Evolutionary conservation across 2,329 filamentous ascomycete genomes (phyloP), one percentile per base, ranked within the genome.

Genomic region (Apiospora pterosperma): DNA sequence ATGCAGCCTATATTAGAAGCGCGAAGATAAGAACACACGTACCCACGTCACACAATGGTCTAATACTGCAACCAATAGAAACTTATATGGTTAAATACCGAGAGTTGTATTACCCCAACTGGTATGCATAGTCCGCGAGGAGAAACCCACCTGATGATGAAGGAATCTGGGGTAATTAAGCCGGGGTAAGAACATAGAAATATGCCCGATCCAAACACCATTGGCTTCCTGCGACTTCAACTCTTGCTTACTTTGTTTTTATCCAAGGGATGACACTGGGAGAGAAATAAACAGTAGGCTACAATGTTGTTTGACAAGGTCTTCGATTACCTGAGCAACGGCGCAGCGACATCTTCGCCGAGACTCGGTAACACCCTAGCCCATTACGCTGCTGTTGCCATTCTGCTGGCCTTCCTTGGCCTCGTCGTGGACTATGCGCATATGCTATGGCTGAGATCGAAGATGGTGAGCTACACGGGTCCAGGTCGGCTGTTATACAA

Each of bases 401-500:
- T 55, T 5, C 16, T 55, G 8, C 16, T 55, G 25, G 48, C 70
- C 5, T 48, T 67, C 14, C 63, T 74, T 31, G 74, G 69, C 1
- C 48, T 80, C 7, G 65, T 74, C 21, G 66, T 75, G 28, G 82
- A 85, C 67, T 85, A 85, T 71, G 75, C 69, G 6, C 78, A 78
- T 68, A 84, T 85, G 82, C 72, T 85, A 61, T 80, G 79, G 65
- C 72, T 84, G 71, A 75, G 82, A 58, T 79, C 77, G 1, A 82
- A 80, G 67, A 81, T 85, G 78, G 80, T 81, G 60, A 67, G 69
- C 34, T 59, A 5, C 2, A 28, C 28, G 21, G 21, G 7, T 3
- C 16, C 7, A 2, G 1, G 34, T 1, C 19, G 16, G 25, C 25
- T 55, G 28, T n/a, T 28, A 7, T 31, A 7, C 16, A 34, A 1